Conservation (phyloP, 2,329 filamentous ascomycete species). For the Metarhizium brunneum region DNA sequence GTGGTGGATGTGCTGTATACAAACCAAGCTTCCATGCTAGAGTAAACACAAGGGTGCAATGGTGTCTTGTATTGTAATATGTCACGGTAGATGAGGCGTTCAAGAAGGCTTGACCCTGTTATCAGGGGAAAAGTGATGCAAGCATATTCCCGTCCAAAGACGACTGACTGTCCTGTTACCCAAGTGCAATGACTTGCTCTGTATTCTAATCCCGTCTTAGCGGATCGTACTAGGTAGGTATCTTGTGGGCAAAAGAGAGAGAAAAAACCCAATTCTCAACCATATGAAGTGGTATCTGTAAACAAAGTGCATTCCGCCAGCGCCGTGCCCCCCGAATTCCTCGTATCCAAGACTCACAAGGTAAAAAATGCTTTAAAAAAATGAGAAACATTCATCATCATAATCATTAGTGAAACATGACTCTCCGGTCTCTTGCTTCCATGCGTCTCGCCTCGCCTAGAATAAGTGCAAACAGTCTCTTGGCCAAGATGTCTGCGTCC, state of each 20-base stretch:
- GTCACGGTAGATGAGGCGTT: slow-evolving; percentile 22
- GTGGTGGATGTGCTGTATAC: slow-evolving; percentile 97
- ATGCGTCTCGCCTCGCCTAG: slow-evolving; percentile 35
- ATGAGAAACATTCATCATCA: neutral
- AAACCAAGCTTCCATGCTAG: slow-evolving; percentile 91
- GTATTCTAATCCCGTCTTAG: neutral
- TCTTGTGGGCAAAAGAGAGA: neutral
- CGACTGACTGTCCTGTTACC: neutral
- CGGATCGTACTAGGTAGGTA: neutral
- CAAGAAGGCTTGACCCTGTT: slow-evolving; percentile 15
- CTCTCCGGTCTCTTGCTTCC: slow-evolving; percentile 8
- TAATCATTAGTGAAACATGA: slow-evolving; percentile 22
- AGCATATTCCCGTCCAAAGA: neutral
- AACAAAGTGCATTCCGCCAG: slow-evolving; percentile 3
- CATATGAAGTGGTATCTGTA: slow-evolving; percentile 7
- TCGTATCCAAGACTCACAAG: neutral
- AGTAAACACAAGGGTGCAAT: slow-evolving; percentile 43
- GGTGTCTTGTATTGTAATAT: slow-evolving; percentile 17
- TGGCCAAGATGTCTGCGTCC: slow-evolving; percentile 39
- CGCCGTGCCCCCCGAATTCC: neutral
- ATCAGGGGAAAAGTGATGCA: neutral
- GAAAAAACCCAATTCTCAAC: neutral
- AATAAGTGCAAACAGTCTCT: slow-evolving; percentile 43
- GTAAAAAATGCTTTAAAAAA: slow-evolving; percentile 5
- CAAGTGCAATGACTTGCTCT: neutral